A percentile compares a stretch with the other conserved stretches of the same genome.
phyloP scores from a whole-genome alignment of 2,329 filamentous ascomycete genomes.

The Tolypocladium tropicale region DNA sequence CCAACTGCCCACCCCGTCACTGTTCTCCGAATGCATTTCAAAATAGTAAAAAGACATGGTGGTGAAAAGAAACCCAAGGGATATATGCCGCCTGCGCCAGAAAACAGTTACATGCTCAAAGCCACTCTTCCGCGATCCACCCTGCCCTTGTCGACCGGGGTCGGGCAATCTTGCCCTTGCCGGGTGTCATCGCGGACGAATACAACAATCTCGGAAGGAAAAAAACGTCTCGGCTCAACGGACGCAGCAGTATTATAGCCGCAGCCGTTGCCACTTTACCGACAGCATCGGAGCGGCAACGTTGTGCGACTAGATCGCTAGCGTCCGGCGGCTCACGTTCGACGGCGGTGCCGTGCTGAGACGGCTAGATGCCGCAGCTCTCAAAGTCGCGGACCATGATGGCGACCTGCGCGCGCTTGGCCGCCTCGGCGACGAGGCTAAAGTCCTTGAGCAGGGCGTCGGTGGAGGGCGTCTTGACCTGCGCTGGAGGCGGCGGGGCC shows the following conservation, averaged over 20 bases:
- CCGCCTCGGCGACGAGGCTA: slow-evolving; percentile 81
- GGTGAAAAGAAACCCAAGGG: not conserved
- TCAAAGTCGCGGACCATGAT: slow-evolving; percentile 82
- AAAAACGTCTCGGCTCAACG: not conserved
- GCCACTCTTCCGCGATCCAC: not conserved
- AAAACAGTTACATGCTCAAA: not conserved
- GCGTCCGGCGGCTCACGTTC: not conserved
- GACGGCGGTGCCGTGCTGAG: not conserved
- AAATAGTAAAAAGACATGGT: not conserved
- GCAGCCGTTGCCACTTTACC: not conserved
- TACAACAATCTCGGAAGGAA: not conserved
- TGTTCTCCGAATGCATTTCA: not conserved
- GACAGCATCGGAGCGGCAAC: not conserved
- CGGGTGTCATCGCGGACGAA: not conserved
- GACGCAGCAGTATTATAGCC: not conserved
- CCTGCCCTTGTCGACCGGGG: not conserved
- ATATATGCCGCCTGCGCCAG: not conserved
- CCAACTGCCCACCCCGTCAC: not conserved
- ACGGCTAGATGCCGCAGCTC: slow-evolving; percentile 47
- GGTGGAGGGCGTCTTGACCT: slow-evolving; percentile 29
- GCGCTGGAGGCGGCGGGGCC: slow-evolving; percentile 16
- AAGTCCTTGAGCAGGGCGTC: slow-evolving; percentile 67
- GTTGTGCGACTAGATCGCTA: not conserved
- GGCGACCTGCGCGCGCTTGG: slow-evolving; percentile 85
- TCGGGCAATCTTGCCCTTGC: not conserved